These are phyloP conservation scores for Musa balbisiana DNA, from an alignment of 202 grass and related monocot species.

Conservation along the genomic window DNA sequence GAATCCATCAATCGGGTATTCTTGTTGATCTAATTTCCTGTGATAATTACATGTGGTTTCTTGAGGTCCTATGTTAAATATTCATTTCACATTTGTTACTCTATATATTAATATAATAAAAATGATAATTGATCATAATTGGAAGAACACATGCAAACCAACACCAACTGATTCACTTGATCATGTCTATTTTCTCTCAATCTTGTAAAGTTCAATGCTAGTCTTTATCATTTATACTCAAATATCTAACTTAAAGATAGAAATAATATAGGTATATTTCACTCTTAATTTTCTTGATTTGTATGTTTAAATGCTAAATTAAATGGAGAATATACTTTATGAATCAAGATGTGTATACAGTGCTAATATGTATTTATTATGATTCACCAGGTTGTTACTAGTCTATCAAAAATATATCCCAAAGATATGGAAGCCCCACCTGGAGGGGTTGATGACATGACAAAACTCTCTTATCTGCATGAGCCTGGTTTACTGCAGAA, in stretches of 20 bases:
- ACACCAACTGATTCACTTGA: too few species aligned
- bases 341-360: too few species aligned
- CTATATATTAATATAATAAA: background rate
- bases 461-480: conserved; percentile 12
- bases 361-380: background rate
- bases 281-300: background rate
- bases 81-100: background rate
- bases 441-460: conserved; percentile 18
- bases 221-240: background rate
- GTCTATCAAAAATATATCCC: background rate
- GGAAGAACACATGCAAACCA: background rate
- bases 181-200: too few species aligned
- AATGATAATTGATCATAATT: background rate
- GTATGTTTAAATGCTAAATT: background rate
- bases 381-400: conserved; percentile 10
- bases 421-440: conserved; percentile 15
- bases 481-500: conserved; percentile 13
- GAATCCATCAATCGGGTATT: background rate
- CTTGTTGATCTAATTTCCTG: background rate
- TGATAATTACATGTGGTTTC: background rate
- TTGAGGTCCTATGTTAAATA: background rate
- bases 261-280: background rate
- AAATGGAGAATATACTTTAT: background rate
- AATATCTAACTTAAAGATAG: background rate
- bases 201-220: background rate